Evolutionary conservation across 2,329 filamentous ascomycete species (phyloP).

Genomic region (Domatiomyces catenatus): DNA sequence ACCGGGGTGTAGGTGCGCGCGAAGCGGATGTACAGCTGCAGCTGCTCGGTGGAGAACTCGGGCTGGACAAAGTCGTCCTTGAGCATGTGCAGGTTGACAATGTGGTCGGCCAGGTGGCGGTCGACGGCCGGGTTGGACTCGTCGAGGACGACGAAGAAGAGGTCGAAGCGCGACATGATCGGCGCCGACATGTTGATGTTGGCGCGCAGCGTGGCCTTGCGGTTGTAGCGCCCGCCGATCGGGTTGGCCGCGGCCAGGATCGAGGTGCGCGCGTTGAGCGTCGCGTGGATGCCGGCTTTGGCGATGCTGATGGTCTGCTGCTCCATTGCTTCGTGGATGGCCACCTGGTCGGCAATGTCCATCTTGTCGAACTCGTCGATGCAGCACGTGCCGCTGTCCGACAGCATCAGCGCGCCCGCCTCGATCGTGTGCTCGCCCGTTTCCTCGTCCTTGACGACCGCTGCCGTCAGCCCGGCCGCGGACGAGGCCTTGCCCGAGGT

Average conservation of each 20-base stretch:
- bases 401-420: conserved; percentile 92
- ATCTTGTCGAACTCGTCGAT: conserved; percentile 99
- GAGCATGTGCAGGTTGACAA: conserved; percentile 83
- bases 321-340: conserved; percentile 99
- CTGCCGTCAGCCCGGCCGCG: conserved; percentile 89
- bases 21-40: conserved; percentile 95
- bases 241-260: conserved; percentile 95
- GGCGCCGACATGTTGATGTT: conserved; percentile 99
- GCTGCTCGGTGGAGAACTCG: conserved; percentile 87
- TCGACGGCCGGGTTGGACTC: conserved; percentile 90
- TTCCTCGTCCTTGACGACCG: conserved; percentile 94
- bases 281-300: conserved; percentile 95
- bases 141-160: conserved; percentile 95
- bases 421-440: conserved; percentile 98
- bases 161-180: conserved; percentile 98
- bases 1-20: conserved; percentile 86
- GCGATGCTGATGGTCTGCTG: conserved; percentile 98
- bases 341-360: conserved; percentile 92
- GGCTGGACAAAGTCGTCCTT: conserved; percentile 83
- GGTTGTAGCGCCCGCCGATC: conserved; percentile 90
- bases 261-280: conserved; percentile 83
- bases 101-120: conserved; percentile 81
- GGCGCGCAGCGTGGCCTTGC: conserved; percentile 77
- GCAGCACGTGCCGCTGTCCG: conserved; percentile 89
- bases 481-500: conserved; percentile 96